A percentile compares a stretch with the other conserved stretches of the same genome.
These are phyloP conservation scores for Aspergillus unguis DNA, from an alignment of 2,329 filamentous ascomycete genomes.

Conservation along the genomic window DNA sequence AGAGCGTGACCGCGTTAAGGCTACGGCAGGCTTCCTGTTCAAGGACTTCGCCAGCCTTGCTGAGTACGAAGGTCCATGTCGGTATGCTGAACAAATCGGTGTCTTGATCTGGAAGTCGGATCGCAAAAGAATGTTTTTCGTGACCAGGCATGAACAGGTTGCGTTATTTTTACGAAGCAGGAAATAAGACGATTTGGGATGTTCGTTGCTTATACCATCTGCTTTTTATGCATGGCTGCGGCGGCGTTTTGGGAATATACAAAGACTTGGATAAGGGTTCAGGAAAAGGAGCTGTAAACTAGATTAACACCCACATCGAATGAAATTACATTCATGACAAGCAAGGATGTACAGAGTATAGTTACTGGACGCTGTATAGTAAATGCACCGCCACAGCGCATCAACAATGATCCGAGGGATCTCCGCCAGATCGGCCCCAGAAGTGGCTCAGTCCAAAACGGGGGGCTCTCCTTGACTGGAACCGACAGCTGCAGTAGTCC, in stretches of 20 bases:
- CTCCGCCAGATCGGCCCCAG: conserved; percentile 29
- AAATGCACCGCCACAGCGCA: conserved; percentile 31
- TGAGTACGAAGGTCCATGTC: conserved; percentile 52
- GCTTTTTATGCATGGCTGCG: conserved; percentile 6
- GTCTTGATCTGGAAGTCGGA: conserved; percentile 87
- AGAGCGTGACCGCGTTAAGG: conserved; percentile 90
- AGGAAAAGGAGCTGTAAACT: not conserved
- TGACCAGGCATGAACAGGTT: conserved; percentile 86
- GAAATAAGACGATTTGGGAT: conserved; percentile 29
- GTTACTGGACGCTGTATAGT: not conserved
- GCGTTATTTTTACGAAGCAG: conserved; percentile 70
- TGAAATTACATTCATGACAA: not conserved
- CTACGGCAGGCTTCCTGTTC: conserved; percentile 80
- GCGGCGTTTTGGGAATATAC: conserved; percentile 1
- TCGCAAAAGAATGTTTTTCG: conserved; percentile 79
- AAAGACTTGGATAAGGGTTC: not conserved
- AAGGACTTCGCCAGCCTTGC: conserved; percentile 76
- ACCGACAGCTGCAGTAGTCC: conserved; percentile 3
- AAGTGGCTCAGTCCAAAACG: conserved; percentile 25
- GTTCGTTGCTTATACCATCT: conserved; percentile 3
- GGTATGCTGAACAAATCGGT: conserved; percentile 82
- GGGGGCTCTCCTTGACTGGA: conserved; percentile 12
- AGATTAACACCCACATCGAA: not conserved
- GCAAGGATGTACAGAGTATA: not conserved
- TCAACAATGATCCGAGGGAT: conserved; percentile 28